Evolutionary conservation across 2,329 filamentous ascomycete genomes (phyloP), one percentile per base, ranked within the genome.

Genomic region (Curvularia spicifera): DNA sequence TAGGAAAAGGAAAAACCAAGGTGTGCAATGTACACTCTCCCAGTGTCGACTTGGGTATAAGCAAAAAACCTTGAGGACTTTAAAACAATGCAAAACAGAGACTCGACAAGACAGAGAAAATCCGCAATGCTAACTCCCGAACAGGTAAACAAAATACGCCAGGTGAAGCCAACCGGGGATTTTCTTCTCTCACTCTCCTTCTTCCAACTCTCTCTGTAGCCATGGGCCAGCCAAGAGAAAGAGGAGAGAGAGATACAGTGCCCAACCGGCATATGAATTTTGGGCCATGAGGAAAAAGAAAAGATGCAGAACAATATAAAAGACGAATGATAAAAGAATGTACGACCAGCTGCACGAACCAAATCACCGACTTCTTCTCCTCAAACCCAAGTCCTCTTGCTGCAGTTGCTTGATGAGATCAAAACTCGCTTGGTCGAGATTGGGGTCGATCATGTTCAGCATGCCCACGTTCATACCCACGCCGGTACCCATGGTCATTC

Each of bases 391-490:
- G 43, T 74, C 72, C 46, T 74, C 66, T 7, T 67, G 63, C 51
- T 72, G 68, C 56, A 78, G 57, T 53, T 76, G 70, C 60, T 69
- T 67, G 50, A 69, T 69, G 12, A 71, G 60, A 28, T 71, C 65
- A 42, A 66, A 60, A 20, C 67, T 69, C 28, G 67, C 68, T 44
- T 70, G 65, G 33, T 70, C 68, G 10, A 70, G 66, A 40, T 67
- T 68, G 1, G 66, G 65, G 43, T 69, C 68, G 51, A 67, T 68
- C 61, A 66, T 64, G 24, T 63, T 64, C 8, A 66, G 40, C 61
- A 66, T 64, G 13, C 65, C 65, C 4, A 65, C 47, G 2, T 48
- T 24, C 28, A 60, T 60, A 2, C 61, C 65, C 59, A 68, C 59
- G 2, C 51, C 59, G 2, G 63, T 56, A 13, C 52, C 58, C 60